Evolutionary conservation across 441 rosid species (phyloP).

Genomic region (Aquilaria agallochum): DNA sequence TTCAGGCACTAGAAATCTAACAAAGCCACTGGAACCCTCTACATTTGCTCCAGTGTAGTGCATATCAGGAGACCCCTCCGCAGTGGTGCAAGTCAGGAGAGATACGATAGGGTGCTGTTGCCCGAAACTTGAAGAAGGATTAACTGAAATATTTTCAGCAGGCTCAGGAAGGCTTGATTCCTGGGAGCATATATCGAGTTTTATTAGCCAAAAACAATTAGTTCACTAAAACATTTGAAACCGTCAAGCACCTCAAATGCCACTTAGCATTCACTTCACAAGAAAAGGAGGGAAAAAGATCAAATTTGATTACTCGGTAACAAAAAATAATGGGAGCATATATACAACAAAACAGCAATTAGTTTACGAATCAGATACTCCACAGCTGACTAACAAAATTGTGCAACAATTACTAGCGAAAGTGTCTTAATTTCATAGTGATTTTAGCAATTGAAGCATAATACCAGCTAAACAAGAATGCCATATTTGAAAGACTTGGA

Average conservation of each 20-base stretch:
- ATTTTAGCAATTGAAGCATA: too few relatives aligned
- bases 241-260: neutral
- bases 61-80: conserved; percentile 21
- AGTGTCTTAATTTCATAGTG: too few relatives aligned
- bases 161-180: conserved; percentile 86
- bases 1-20: conserved; percentile 42
- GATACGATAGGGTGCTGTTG: conserved; percentile 33
- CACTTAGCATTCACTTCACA: too few relatives aligned
- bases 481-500: too few relatives aligned
- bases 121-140: conserved; percentile 30
- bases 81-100: conserved; percentile 21
- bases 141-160: conserved; percentile 41
- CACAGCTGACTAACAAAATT: too few relatives aligned
- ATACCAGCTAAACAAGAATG: too few relatives aligned
- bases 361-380: too few relatives aligned
- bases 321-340: too few relatives aligned
- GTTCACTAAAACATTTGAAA: conserved; percentile 3
- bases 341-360: too few relatives aligned
- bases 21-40: conserved; percentile 32
- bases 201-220: conserved; percentile 6
- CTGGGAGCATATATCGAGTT: conserved; percentile 27
- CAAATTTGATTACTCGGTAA: too few relatives aligned
- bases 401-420: too few relatives aligned
- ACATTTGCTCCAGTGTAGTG: conserved; percentile 26
- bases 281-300: too few relatives aligned